These are phyloP conservation scores for Fistulina hepatica DNA, from an alignment of 1,284 basidiomycete species.

Conservation along the genomic window DNA sequence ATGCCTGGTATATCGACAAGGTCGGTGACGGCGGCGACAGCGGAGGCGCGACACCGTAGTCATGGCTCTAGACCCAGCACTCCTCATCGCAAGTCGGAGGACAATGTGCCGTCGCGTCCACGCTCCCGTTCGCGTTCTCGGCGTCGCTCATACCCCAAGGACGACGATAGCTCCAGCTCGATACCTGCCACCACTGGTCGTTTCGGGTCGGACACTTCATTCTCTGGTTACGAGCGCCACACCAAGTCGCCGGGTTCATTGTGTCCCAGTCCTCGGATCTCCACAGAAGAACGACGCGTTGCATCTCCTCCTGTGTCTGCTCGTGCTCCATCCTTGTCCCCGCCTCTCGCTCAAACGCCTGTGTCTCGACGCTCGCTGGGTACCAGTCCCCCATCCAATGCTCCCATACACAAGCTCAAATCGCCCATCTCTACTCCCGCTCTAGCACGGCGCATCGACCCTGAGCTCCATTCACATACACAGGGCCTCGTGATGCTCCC, in stretches of 20 bases:
- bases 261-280: not conserved
- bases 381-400: constrained; percentile 17
- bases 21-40: too few relatives aligned
- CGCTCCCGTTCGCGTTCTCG: too few relatives aligned
- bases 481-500: constrained; percentile 36
- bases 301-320: not conserved
- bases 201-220: too few relatives aligned
- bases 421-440: constrained; percentile 31
- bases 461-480: constrained; percentile 34
- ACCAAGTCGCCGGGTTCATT: not conserved
- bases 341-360: constrained; percentile 15
- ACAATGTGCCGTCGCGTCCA: not conserved
- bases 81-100: constrained; percentile 4
- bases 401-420: constrained; percentile 26
- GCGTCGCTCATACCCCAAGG: not conserved
- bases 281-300: constrained; percentile 1
- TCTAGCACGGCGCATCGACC: constrained; percentile 46
- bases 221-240: not conserved
- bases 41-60: constrained; percentile 5
- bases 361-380: constrained; percentile 8
- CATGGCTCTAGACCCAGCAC: constrained; percentile 11
- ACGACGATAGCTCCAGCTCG: too few relatives aligned
- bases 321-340: constrained; percentile 6
- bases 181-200: too few relatives aligned
- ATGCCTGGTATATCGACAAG: constrained; percentile 55